These are phyloP conservation scores for Fonsecaea erecta DNA, from an alignment of 2,329 filamentous ascomycete species.

Conservation along the genomic window DNA sequence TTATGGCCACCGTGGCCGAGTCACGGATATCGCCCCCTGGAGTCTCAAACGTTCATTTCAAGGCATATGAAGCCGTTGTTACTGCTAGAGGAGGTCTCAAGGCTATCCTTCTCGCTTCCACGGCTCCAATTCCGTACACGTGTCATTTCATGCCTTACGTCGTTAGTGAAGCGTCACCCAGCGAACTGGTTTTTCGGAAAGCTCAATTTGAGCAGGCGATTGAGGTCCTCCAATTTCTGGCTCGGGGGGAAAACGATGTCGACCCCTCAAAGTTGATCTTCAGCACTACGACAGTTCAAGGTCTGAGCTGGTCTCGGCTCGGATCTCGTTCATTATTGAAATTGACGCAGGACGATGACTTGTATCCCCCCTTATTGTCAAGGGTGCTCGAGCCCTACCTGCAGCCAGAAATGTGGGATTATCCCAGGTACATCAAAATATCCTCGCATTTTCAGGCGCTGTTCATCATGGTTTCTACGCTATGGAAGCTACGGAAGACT, in stretches of 20 bases:
- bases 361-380: neutral
- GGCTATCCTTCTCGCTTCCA: neutral
- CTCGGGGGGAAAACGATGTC: neutral
- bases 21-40: neutral
- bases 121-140: neutral
- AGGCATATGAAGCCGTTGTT: neutral
- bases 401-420: neutral
- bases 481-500: neutral
- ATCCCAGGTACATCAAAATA: neutral
- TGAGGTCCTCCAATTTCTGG: neutral
- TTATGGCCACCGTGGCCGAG: neutral
- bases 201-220: neutral
- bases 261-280: neutral
- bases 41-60: neutral
- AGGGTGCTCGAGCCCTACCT: neutral
- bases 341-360: neutral
- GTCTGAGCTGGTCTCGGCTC: neutral
- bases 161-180: neutral
- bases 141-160: constrained; percentile 16
- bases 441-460: neutral
- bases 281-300: neutral
- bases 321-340: neutral
- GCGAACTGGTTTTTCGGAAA: neutral
- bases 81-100: neutral
- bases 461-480: constrained; percentile 3